Conservation (phyloP, 148 eudicot genomes). For the Pouteria glomerata region DNA sequence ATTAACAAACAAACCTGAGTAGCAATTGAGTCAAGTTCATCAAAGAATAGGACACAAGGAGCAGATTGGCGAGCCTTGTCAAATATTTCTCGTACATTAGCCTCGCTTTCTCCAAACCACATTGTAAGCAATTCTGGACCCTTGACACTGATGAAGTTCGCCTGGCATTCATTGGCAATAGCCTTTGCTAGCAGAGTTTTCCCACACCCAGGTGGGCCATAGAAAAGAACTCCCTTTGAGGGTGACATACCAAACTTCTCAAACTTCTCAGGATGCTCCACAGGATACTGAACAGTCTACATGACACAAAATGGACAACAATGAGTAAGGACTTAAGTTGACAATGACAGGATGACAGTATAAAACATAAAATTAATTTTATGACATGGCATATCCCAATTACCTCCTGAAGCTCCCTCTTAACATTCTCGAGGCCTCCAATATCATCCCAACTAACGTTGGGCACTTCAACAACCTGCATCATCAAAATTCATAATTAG, state of each 20-base stretch:
- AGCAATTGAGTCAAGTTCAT: slow-evolving; percentile 82
- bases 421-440: slow-evolving; percentile 88
- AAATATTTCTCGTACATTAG: slow-evolving; percentile 75
- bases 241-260: slow-evolving; percentile 91
- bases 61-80: slow-evolving; percentile 84
- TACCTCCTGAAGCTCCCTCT: slow-evolving; percentile 89
- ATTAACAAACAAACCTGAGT: slow-evolving; percentile 49
- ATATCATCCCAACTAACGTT: slow-evolving; percentile 67
- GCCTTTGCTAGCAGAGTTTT: slow-evolving; percentile 83
- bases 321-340: background rate
- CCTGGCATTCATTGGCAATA: slow-evolving; percentile 86
- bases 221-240: slow-evolving; percentile 82
- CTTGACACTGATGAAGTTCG: slow-evolving; percentile 75
- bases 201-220: slow-evolving; percentile 90
- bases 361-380: background rate
- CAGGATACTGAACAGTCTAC: slow-evolving; percentile 89
- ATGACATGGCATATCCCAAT: background rate
- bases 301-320: background rate
- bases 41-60: slow-evolving; percentile 81
- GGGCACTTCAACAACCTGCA: slow-evolving; percentile 81
- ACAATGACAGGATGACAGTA: background rate
- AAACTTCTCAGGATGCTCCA: slow-evolving; percentile 88
- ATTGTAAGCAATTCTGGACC: slow-evolving; percentile 81
- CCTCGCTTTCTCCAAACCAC: slow-evolving; percentile 96
- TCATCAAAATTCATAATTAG: background rate